Base-by-base conservation (phyloP, 805 yeast species). In the Debaryomyces tyrocola region DNA sequence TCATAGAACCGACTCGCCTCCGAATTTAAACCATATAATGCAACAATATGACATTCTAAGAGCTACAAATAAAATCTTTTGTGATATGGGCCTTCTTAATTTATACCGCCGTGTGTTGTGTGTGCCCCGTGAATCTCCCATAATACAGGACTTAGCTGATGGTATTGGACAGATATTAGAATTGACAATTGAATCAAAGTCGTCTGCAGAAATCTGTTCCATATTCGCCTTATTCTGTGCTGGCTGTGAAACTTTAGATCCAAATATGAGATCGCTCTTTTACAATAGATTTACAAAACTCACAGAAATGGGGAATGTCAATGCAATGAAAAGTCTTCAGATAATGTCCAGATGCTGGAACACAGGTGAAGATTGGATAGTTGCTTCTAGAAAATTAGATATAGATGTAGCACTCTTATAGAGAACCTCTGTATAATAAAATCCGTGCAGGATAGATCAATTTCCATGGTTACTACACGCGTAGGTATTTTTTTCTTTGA, bases 341-440 rank as follows among this genome's bases (percentile, higher is more conserved):
- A 69, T 81, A 4, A 77, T 82, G 76, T 58, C 61, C 35, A 57
- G 72, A 49, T 78, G 84, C 55, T 83, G 87, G 88, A 62, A 64
- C 4, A 67, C 75, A 0, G 76, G 77, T 17, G 68, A 68, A 40
- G 77, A 78, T 45, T 82, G 86, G 86, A 64, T 72, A 48, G 70
- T 70, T 21, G 69, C 80, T 0, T 66, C 83, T 44, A 60, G 59
- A 29, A 58, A 53, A 20, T 62, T 75, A 18, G 73, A 74, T 24
- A 70, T 72, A 37, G 78, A 74, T 34, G 57, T 78, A 38, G 74
- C 80, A 4, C 66, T 79, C 37, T 59, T 78, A 50, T 79, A 47
- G 39, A 17, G 27, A 28, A 14, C 15, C 15, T 41, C n/a, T 10
- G 12, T 28, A 28, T 14, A 31, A 14, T 31, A 31, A 10, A 31